phyloP scores from a whole-genome alignment of 495 filamentous ascomycete species.

The Trypethelium eluteriae region DNA sequence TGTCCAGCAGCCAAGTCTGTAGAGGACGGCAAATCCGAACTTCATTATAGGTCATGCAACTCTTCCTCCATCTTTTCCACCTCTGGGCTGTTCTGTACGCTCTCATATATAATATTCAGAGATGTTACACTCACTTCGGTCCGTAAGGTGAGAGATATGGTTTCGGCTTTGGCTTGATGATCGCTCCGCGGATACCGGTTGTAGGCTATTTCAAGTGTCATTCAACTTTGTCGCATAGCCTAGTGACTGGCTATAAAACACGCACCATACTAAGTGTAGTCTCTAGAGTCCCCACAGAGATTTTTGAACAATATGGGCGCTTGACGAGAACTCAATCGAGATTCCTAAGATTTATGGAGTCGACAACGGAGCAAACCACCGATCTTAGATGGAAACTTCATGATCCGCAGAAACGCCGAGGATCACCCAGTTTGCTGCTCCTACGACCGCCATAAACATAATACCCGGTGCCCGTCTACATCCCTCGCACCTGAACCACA shows the following conservation, averaged over 20 bases:
- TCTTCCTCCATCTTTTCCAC: not conserved
- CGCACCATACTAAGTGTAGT: not conserved
- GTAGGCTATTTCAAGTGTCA: not conserved
- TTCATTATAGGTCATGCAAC: not conserved
- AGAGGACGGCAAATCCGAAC: too few relatives aligned
- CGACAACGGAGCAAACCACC: not conserved
- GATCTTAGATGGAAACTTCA: not conserved
- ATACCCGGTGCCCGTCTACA: too few relatives aligned
- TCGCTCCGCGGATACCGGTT: not conserved
- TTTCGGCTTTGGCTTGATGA: not conserved
- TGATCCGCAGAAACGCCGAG: not conserved
- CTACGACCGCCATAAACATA: too few relatives aligned
- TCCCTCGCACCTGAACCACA: too few relatives aligned
- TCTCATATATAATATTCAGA: not conserved
- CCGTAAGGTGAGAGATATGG: conserved; percentile 7
- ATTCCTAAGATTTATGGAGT: not conserved
- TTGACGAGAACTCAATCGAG: not conserved
- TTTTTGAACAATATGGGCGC: not conserved
- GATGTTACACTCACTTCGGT: conserved; percentile 2
- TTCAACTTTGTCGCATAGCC: not conserved
- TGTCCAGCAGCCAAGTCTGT: too few relatives aligned
- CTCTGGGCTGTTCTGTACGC: not conserved
- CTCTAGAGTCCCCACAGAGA: not conserved
- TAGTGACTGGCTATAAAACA: not conserved
- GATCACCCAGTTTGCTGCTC: not conserved